A percentile compares a stretch with the other conserved stretches of the same genome.
Conservation (phyloP, 2,329 filamentous ascomycete genomes). For the Trematosphaeria pertusa region DNA sequence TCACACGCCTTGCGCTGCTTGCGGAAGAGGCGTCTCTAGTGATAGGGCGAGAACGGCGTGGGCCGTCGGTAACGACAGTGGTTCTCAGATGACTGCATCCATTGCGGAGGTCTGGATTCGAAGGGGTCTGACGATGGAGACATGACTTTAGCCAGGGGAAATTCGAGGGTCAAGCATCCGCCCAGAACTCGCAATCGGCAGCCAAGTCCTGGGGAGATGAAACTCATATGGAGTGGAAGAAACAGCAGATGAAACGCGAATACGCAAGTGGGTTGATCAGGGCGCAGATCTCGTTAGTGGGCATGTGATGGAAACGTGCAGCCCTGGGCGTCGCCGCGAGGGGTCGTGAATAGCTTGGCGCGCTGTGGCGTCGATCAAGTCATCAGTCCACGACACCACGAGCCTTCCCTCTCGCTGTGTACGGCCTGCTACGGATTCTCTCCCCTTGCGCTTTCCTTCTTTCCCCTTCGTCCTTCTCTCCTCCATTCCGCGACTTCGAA, state of each 20-base stretch:
- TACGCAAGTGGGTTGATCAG: no score
- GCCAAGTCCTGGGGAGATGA: no score
- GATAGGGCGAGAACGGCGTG: no score
- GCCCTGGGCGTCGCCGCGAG: not conserved
- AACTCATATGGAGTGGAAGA: no score
- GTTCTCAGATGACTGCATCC: no score
- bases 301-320: not conserved
- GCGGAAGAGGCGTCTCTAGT: not conserved
- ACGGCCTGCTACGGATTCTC: not conserved
- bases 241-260: not conserved
- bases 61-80: no score
- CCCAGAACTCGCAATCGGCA: no score
- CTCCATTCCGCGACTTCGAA: not conserved
- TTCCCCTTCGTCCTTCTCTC: not conserved
- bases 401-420: not conserved
- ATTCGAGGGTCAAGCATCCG: no score
- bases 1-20: slow-evolving; percentile 3
- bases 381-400: not conserved
- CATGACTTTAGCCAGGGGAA: no score
- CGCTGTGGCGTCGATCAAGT: not conserved
- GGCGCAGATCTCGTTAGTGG: no score
- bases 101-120: no score
- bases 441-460: not conserved
- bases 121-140: no score
- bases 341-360: not conserved